Conservation (phyloP, 108 stramenopile species). For the Pseudonitzschia multiseries region DNA sequence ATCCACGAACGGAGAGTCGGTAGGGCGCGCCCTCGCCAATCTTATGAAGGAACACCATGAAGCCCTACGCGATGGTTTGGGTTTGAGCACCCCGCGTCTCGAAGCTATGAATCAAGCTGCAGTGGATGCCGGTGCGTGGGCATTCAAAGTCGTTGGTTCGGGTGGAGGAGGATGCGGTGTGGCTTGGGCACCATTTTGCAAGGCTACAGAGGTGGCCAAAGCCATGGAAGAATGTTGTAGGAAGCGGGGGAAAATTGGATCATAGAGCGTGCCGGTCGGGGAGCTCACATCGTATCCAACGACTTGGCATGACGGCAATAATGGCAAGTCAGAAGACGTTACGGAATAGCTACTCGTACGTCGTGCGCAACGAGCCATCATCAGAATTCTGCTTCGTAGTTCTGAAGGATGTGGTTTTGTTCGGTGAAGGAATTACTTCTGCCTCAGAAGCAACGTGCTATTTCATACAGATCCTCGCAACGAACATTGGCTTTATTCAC, state of each 20-base stretch:
- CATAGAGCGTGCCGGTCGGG: constrained; percentile 16
- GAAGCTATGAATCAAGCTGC: constrained; percentile 40
- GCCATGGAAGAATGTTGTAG: constrained; percentile 26
- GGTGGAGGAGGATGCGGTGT: constrained; percentile 48
- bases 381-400: no score
- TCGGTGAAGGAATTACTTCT: no score
- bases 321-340: not conserved
- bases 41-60: constrained; percentile 37
- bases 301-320: not conserved
- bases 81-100: constrained; percentile 28
- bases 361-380: no score
- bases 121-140: constrained; percentile 43
- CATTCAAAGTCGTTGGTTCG: constrained; percentile 43
- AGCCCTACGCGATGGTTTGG: constrained; percentile 36
- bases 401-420: no score
- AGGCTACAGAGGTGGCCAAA: constrained; percentile 13
- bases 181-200: constrained; percentile 28
- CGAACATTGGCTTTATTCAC: no score
- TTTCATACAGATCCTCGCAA: no score
- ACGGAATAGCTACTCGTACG: not conserved
- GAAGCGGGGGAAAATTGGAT: constrained; percentile 34
- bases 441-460: no score
- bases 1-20: not conserved
- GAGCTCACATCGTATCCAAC: constrained; percentile 3
- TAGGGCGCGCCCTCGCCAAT: constrained; percentile 10